phyloP scores from a whole-genome alignment of 2,329 filamentous ascomycete species.

The Emergomyces pasteurianus region DNA sequence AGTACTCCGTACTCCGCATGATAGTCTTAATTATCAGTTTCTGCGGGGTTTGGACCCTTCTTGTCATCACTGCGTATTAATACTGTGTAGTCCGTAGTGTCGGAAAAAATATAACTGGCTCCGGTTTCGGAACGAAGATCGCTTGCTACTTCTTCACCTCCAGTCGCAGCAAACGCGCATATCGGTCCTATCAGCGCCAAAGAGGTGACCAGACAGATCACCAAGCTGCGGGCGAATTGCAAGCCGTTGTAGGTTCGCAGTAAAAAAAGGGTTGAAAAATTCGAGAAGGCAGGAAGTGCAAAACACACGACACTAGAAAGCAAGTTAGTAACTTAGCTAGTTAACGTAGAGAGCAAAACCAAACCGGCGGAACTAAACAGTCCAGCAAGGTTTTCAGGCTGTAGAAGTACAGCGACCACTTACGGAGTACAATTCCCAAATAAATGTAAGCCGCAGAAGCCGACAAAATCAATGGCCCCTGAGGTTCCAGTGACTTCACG shows the following conservation, averaged over 20 bases:
- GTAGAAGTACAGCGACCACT: background rate
- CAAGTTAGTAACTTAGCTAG: too few species aligned
- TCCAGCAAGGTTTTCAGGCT: background rate
- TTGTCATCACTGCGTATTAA: background rate
- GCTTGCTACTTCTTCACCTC: background rate
- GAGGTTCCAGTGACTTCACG: background rate
- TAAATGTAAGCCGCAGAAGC: constrained; percentile 1
- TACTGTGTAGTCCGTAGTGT: background rate
- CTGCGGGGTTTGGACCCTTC: background rate
- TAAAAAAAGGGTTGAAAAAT: background rate
- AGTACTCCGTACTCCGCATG: too few species aligned
- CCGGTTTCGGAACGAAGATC: background rate
- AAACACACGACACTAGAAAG: too few species aligned
- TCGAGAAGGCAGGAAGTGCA: background rate
- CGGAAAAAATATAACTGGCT: background rate
- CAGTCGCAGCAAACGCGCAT: background rate
- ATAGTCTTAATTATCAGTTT: background rate
- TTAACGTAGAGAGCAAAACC: too few species aligned
- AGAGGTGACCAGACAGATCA: background rate
- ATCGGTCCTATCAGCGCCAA: background rate
- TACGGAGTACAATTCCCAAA: background rate
- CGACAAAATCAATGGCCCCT: background rate
- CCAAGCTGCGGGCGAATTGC: background rate
- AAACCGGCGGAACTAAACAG: background rate
- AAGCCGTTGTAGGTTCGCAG: too few species aligned